Conservation (phyloP, 1,284 basidiomycete genomes). For the Microbotryum violaceum region DNA sequence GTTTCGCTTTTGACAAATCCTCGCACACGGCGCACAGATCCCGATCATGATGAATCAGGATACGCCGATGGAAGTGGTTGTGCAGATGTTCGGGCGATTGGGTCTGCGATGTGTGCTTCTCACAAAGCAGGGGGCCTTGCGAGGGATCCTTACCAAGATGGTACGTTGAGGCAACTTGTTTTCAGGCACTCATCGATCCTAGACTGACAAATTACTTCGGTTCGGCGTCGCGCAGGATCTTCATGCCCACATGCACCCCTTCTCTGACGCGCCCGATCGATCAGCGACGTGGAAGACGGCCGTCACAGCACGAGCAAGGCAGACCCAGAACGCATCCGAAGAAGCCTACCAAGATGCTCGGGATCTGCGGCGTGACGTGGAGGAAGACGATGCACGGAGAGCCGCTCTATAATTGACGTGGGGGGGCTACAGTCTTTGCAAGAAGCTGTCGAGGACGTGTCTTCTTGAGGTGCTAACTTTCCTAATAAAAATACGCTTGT, state of each 20-base stretch:
- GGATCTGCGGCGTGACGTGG: too few species aligned
- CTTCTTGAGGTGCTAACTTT: too few species aligned
- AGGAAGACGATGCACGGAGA: too few species aligned
- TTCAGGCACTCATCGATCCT: neutral
- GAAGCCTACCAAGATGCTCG: too few species aligned
- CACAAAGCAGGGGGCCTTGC: constrained; percentile 17
- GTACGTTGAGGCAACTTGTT: neutral
- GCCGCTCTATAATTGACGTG: too few species aligned
- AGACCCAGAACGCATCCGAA: too few species aligned
- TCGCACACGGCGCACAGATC: constrained; percentile 13
- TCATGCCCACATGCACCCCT: constrained; percentile 23
- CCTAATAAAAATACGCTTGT: too few species aligned
- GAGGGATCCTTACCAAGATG: constrained; percentile 29
- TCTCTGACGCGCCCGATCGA: too few species aligned
- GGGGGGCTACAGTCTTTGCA: too few species aligned
- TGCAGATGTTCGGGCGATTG: constrained; percentile 35
- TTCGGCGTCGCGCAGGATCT: constrained; percentile 12
- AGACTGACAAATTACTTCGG: neutral
- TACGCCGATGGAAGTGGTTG: constrained; percentile 34
- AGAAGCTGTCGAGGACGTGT: too few species aligned
- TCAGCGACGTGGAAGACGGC: too few species aligned
- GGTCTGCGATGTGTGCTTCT: constrained; percentile 26
- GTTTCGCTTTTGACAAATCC: neutral
- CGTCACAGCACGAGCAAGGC: too few species aligned
- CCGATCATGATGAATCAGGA: constrained; percentile 28